Base-by-base conservation (phyloP, 148 eudicot genomes). In the Linanthus parryae region DNA sequence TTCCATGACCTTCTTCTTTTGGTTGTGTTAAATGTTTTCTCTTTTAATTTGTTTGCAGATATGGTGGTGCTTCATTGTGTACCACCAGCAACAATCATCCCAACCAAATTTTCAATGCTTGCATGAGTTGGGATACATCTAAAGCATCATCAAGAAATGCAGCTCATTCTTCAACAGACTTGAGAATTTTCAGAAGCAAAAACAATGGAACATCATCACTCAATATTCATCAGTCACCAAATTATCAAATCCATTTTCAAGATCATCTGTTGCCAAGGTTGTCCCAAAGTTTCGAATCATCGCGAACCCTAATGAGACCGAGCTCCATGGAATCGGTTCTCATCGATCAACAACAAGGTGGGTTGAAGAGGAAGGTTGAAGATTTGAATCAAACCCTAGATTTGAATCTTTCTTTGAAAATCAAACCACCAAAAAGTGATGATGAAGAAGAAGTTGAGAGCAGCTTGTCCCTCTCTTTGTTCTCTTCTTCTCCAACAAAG, bases 341-440 rank as follows among this genome's bases (percentile, higher is more conserved):
- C 30, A n/a, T 44, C 9, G 9, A 23, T 21, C 53, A 60, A 54
- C 5, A 15, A 23, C 25, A 41, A 42, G 21, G 21, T 25, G 27
- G 13, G 6, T 22, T 2, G 19, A 79, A 74, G 59, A 68, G 84
- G 43, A 79, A 71, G 47, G 44, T 56, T 29, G n/a, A 7, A n/a
- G 60, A 60, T 25, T 23, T 55, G 21, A 64, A 66, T 45, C 9
- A 17, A 1, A 36, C 54, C 46, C 31, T 72, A 26, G 78, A 79
- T 55, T 62, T 79, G 57, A 70, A 68, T 38, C 72, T 79, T 0
- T 74, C 84, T 17, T 67, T 79, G 29, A 48, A 74, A 60, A 56
- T 68, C 57, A 52, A 64, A 23, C 65, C 70, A 41, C 27, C 31
- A 26, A 50, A 54, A 11, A 33, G 38, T 35, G 41, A 33, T 40